Conservation (phyloP, 31 red algal species). For the Bonnemaisonia californica region DNA sequence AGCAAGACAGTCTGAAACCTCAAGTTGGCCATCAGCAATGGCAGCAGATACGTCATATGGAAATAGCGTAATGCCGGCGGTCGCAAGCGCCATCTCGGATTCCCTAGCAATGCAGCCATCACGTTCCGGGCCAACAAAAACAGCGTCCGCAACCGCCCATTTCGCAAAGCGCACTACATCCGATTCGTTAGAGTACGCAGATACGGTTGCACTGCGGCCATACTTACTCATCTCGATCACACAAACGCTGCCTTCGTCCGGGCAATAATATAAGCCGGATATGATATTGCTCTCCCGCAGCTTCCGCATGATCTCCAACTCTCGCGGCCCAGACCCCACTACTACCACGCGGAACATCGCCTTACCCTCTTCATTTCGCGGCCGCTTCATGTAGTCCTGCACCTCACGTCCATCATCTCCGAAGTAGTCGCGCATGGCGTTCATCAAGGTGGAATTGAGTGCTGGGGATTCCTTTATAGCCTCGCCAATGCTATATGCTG, state of each 20-base stretch:
- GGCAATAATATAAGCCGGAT: constrained; percentile 59
- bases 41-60: constrained; percentile 57
- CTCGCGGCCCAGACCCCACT: constrained; percentile 37
- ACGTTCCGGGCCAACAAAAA: constrained; percentile 68
- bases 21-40: constrained; percentile 52
- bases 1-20: constrained; percentile 47
- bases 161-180: constrained; percentile 65
- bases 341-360: constrained; percentile 62
- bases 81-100: constrained; percentile 46
- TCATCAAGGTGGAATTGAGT: constrained; percentile 47
- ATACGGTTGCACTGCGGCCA: constrained; percentile 35
- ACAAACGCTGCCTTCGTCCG: constrained; percentile 41
- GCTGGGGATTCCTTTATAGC: constrained; percentile 6
- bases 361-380: constrained; percentile 29
- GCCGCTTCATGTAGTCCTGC: constrained; percentile 65
- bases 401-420: constrained; percentile 74
- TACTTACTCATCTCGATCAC: constrained; percentile 43
- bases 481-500: neutral
- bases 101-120: constrained; percentile 22
- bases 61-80: constrained; percentile 64
- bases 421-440: constrained; percentile 73
- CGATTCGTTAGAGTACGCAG: constrained; percentile 10
- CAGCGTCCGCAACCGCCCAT: constrained; percentile 62
- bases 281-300: constrained; percentile 39
- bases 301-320: constrained; percentile 14